phyloP scores from a whole-genome alignment of 805 yeast genomes.

The Suhomyces sp. region DNA sequence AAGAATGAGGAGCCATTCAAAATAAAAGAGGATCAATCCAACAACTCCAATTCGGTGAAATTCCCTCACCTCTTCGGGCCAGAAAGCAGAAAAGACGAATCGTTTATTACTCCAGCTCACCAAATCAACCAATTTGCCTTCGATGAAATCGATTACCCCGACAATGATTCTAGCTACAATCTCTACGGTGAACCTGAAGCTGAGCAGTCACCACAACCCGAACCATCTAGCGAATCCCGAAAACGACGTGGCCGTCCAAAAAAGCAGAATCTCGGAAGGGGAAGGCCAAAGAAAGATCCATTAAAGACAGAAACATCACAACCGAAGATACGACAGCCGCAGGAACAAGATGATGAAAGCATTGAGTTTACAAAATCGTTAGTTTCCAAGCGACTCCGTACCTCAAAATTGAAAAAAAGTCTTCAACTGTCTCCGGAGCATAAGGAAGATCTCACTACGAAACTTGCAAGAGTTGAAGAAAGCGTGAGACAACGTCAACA shows the following conservation, averaged over 20 bases:
- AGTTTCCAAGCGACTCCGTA: constrained; percentile 6
- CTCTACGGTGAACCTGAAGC: too few relatives aligned
- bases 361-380: constrained; percentile 10
- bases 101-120: constrained; percentile 1
- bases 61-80: too few relatives aligned
- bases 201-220: not conserved
- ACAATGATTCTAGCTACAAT: not conserved
- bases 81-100: not conserved
- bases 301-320: not conserved
- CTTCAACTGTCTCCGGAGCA: constrained; percentile 1
- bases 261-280: constrained; percentile 6
- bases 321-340: constrained; percentile 5
- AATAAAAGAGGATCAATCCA: too few relatives aligned
- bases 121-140: not conserved
- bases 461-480: not conserved
- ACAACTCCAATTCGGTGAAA: too few relatives aligned
- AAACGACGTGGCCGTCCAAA: too few relatives aligned
- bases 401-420: not conserved
- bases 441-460: not conserved
- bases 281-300: constrained; percentile 3
- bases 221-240: too few relatives aligned
- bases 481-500: constrained; percentile 1
- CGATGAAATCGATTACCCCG: constrained; percentile 2
- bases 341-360: constrained; percentile 11
- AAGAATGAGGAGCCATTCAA: too few relatives aligned